A percentile compares a stretch with the other conserved stretches of the same genome.
Conservation (phyloP, 2,329 filamentous ascomycete species). For the Fusarium sp. region DNA sequence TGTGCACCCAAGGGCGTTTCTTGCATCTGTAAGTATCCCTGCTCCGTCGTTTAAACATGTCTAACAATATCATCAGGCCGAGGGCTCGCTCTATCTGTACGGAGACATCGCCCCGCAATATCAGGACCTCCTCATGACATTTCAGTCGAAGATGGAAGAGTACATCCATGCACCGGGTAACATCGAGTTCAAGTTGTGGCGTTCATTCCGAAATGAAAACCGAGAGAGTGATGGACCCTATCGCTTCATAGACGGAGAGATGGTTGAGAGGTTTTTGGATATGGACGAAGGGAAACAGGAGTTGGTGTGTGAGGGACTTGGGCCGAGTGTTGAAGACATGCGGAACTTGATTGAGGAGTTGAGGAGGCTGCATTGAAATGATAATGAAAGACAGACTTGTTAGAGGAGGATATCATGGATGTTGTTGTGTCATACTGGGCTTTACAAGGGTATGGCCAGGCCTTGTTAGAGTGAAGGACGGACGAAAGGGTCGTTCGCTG, state of each 20-base stretch:
- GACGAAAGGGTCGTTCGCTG: constrained; percentile 37
- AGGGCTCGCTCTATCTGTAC: constrained; percentile 91
- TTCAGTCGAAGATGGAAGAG: constrained; percentile 75
- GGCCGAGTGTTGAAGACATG: constrained; percentile 68
- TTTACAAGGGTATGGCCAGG: not conserved
- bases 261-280: constrained; percentile 85
- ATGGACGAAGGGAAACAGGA: constrained; percentile 66
- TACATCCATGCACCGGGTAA: constrained; percentile 73
- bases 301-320: constrained; percentile 62
- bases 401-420: not conserved
- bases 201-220: constrained; percentile 79
- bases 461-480: constrained; percentile 30
- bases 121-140: constrained; percentile 80
- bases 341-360: constrained; percentile 68
- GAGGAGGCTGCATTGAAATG: constrained; percentile 64
- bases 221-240: constrained; percentile 79
- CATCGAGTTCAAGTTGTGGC: constrained; percentile 78
- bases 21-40: constrained; percentile 75
- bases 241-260: constrained; percentile 90
- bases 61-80: constrained; percentile 64
- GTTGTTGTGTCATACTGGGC: not conserved
- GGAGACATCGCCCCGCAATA: constrained; percentile 75
- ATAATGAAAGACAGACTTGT: not conserved
- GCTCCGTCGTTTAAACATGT: not conserved
- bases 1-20: constrained; percentile 82